phyloP scores from a whole-genome alignment of 192 early-diverging fungal genomes.

The Cetraspora pellucida region DNA sequence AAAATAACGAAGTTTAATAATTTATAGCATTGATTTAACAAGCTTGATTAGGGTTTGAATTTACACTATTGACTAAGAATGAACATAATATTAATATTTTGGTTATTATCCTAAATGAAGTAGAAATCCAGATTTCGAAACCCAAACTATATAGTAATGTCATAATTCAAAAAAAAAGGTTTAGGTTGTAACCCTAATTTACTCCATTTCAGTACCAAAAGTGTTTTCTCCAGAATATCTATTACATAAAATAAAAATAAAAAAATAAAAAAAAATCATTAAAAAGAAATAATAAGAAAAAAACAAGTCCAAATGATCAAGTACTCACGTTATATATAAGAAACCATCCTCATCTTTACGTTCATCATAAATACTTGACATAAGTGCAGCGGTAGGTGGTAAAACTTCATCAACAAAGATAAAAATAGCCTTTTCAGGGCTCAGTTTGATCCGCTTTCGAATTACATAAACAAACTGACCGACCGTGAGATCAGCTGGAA shows the following conservation, averaged over 20 bases:
- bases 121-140: too few relatives aligned
- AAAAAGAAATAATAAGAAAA: background rate
- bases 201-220: conserved; percentile 56
- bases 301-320: background rate
- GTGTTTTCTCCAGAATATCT: conserved; percentile 87
- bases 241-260: background rate
- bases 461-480: conserved; percentile 98
- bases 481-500: conserved; percentile 94
- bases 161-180: too few relatives aligned
- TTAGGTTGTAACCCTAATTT: too few relatives aligned
- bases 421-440: conserved; percentile 97
- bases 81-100: too few relatives aligned
- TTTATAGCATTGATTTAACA: too few relatives aligned
- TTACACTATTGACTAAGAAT: too few relatives aligned
- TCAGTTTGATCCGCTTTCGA: conserved; percentile 95
- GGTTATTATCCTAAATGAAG: too few relatives aligned
- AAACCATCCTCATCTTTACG: conserved; percentile 99
- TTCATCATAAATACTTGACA: conserved; percentile 94
- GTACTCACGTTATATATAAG: conserved; percentile 82
- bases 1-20: too few relatives aligned
- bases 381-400: conserved; percentile 91
- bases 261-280: background rate
- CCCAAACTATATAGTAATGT: too few relatives aligned
- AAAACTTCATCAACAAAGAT: conserved; percentile 98
- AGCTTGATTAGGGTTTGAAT: too few relatives aligned